A percentile compares a stretch with the other conserved stretches of the same genome.
phyloP scores from a whole-genome alignment of 1,139 yeast genomes.

The Hanseniaspora gamundiae region DNA sequence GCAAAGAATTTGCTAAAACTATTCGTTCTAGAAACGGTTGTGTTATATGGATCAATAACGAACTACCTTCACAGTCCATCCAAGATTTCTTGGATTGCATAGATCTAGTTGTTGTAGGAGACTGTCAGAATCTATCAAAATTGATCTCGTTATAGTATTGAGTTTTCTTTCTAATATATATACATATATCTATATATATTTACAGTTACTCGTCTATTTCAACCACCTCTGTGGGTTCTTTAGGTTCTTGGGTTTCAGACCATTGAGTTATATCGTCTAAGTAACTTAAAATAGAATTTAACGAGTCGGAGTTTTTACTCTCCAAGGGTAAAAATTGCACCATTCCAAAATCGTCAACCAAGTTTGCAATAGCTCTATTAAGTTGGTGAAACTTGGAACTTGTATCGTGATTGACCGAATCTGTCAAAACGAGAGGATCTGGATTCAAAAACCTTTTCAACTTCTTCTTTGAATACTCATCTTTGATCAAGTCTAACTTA shows the following conservation, averaged over 20 bases:
- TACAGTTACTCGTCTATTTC: conserved; percentile 45
- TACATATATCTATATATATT: too few species aligned
- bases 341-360: conserved; percentile 97
- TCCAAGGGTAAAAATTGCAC: conserved; percentile 90
- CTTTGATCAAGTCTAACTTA: conserved; percentile 74
- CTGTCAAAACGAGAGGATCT: conserved; percentile 65
- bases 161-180: too few species aligned
- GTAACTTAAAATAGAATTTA: conserved; percentile 75
- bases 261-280: conserved; percentile 97
- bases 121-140: conserved; percentile 35
- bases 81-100: conserved; percentile 40
- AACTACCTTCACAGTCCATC: conserved; percentile 37
- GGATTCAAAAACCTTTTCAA: conserved; percentile 81
- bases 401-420: conserved; percentile 34
- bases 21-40: conserved; percentile 50
- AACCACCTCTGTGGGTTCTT: conserved; percentile 76
- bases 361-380: conserved; percentile 71
- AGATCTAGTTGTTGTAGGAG: conserved; percentile 46
- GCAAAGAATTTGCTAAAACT: conserved; percentile 53
- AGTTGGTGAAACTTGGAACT: conserved; percentile 70
- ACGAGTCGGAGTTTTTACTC: conserved; percentile 67
- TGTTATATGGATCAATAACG: conserved; percentile 45
- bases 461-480: conserved; percentile 59
- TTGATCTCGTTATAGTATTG: too few species aligned
- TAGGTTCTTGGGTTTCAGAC: conserved; percentile 94